Evolutionary conservation across 768 basidiomycete species (phyloP), one percentile per base, ranked within the genome.

Genomic region (Termitomyces sp.): DNA sequence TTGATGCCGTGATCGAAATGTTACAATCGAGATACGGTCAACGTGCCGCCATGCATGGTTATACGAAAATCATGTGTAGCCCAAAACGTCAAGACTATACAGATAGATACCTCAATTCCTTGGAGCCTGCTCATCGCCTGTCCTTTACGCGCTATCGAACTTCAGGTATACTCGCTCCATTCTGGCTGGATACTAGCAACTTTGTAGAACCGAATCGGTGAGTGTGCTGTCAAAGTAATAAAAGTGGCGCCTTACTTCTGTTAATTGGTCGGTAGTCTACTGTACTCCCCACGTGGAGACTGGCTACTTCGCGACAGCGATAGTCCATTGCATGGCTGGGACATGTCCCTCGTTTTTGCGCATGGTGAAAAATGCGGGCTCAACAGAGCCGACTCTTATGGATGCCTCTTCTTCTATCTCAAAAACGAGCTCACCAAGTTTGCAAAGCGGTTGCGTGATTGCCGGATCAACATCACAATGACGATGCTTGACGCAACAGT

Each of bases 251-350:
- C 30, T 43, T 8, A 25, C 27, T n/a, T 47, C 39, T 12, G 5
- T n/a, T 5, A 34, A 39, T 32, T 17, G 19, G 14, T 46, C 14
- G 6, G 11, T 42, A 67, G 74, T 12, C 68, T 77, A 28, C 66
- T 80, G 25, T 80, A 77, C 55, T 66, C 71, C 10, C 46, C 70
- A 1, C 21, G 64, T 14, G 76, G 77, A 11, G 50, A 59, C 23
- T 79, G 77, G 77, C 52, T 76, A 30, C 48, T 64, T 37, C 68
- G 66, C 9, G 77, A 79, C 58, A 70, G 64, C 27, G 71, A 71
- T 0, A 73, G 70, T 23, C 77, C 77, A 2, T 66, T 80, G 1
- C 61, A 58, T 21, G 72, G 75, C 23, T 80, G 79, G 79, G 72
- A 78, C 54, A 28, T 72, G 40, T 57, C 70, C 35, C 61, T 65